A percentile compares a stretch with the other conserved stretches of the same genome.
Evolutionary conservation across 306 rosid species (phyloP).

Genomic region (Hylodesmum podocarpum): DNA sequence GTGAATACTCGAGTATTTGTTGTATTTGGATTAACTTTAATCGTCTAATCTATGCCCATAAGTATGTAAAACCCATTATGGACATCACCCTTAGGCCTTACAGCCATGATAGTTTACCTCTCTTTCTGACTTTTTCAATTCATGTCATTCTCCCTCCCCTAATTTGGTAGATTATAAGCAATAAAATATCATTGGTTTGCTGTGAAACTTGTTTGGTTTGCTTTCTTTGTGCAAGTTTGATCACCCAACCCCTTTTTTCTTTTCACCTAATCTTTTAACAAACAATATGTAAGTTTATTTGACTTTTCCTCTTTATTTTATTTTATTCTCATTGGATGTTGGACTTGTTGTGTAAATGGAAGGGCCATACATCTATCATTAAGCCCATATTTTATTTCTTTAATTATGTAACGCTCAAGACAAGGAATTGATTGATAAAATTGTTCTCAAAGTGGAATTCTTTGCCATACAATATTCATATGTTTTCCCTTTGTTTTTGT

Average conservation of each 20-base stretch:
- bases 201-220: not conserved
- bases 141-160: constrained; percentile 18
- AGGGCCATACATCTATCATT: constrained; percentile 27
- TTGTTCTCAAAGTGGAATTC: constrained; percentile 15
- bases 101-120: constrained; percentile 27
- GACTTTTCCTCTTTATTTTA: not conserved
- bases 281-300: constrained; percentile 34
- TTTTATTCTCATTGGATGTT: constrained; percentile 30
- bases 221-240: constrained; percentile 40
- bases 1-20: constrained; percentile 61
- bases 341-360: constrained; percentile 21
- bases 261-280: constrained; percentile 52
- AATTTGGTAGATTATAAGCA: constrained; percentile 32
- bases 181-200: constrained; percentile 21
- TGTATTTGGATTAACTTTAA: constrained; percentile 32
- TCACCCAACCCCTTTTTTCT: constrained; percentile 56
- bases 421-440: constrained; percentile 23
- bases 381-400: constrained; percentile 15
- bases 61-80: constrained; percentile 5
- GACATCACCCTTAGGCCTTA: constrained; percentile 15
- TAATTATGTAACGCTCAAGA: constrained; percentile 31
- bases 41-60: constrained; percentile 13
- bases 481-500: constrained; percentile 25
- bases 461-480: not conserved
- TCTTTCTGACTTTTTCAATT: constrained; percentile 35